Base-by-base conservation (phyloP, 176 grass and related monocot species). In the Carex scoparia region DNA sequence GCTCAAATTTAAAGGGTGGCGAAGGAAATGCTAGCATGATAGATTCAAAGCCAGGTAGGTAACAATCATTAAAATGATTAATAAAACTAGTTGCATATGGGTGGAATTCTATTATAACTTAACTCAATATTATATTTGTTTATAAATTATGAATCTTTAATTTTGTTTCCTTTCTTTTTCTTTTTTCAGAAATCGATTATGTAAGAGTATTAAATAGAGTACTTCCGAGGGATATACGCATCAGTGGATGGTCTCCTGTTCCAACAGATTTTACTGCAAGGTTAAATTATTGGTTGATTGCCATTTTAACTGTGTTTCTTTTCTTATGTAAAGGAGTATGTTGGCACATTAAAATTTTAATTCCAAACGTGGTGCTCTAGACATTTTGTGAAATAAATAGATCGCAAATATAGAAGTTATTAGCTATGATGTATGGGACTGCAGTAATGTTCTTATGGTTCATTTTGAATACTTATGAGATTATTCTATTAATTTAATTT, bases 121-220 rank as follows among this genome's bases (percentile, higher is more conserved):
- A 8, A 18, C 13, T n/a, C 12, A 13, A 13, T 70, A 42, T 70
- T 69, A 37, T 69, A 40, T 37, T 44, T 70, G 1, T 69, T 13
- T 70, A 44, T 42, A 70, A 44, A 7, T 44, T 42, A 18, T 56
- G 27, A 56, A 77, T 56, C n/a, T 77, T 77, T 28, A 42, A 42
- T 8, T 87, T 42, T 19, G 76, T 44, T 56, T 30, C 40, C 13
- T 81, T 65, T 81, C 44, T 7, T 69, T 48, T 10, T 80, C 74
- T 70, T 58, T 87, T 12, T 79, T 5, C 91, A 98, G 95, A 98
- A 91, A 94, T 98, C 51, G 93, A 94, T 91, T 94, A 94, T 90
- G 93, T 93, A 75, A 93, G 84, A 85, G 95, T 98, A 65, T 80
- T 94, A 84, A 98, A 98, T 68, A 94, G 85, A 93, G 89, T 92